These are phyloP conservation scores for Clitopilus passeckerianus DNA, from an alignment of 768 basidiomycete species.

Conservation along the genomic window DNA sequence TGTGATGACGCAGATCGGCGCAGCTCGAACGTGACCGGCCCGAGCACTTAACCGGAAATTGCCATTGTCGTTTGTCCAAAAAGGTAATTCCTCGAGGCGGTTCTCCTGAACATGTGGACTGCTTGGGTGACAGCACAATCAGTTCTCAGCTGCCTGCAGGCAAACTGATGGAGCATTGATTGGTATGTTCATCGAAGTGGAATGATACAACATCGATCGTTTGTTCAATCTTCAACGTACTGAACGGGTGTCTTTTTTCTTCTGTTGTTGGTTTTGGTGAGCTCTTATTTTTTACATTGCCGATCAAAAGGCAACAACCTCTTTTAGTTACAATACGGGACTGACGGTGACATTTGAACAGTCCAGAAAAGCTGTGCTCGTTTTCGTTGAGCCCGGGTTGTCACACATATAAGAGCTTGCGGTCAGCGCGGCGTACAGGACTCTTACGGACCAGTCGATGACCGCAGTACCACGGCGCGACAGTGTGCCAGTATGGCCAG, in stretches of 20 bases:
- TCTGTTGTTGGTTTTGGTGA: not conserved
- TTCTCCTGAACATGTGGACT: not conserved
- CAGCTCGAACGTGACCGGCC: not conserved
- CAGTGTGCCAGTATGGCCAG: not conserved
- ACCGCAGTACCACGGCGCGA: not conserved
- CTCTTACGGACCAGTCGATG: not conserved
- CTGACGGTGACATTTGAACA: not conserved
- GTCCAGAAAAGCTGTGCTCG: not conserved
- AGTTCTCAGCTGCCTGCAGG: not conserved
- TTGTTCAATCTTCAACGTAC: not conserved
- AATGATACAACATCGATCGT: not conserved
- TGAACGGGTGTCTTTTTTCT: not conserved
- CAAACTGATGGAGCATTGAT: not conserved
- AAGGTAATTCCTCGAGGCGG: not conserved
- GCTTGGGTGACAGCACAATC: not conserved
- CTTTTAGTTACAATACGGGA: not conserved
- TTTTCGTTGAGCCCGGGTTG: not conserved
- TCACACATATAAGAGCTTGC: not conserved
- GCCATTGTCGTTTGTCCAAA: not conserved
- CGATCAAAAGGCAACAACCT: not conserved
- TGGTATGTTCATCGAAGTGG: not conserved
- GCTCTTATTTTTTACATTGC: not conserved
- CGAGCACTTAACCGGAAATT: not conserved
- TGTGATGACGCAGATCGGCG: not conserved
- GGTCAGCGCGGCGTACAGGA: not conserved